Percentiles rank a stretch among this genome's conserved stretches.
Conservation (phyloP, 2,329 filamentous ascomycete species). For the Hymenoscyphus repandus region DNA sequence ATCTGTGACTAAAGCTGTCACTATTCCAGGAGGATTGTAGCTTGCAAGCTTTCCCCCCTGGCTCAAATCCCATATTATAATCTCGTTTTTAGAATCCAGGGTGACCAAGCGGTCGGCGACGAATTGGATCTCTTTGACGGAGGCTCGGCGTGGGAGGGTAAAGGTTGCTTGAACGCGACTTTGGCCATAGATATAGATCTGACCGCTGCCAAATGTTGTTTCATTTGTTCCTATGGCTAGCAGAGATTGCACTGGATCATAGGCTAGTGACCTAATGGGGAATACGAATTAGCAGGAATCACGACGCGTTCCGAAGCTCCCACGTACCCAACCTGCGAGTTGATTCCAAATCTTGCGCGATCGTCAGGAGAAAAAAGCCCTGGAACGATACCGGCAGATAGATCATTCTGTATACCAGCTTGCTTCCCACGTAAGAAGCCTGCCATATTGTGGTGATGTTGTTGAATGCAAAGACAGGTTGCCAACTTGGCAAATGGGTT, state of each 20-base stretch:
- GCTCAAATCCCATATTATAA: conserved; percentile 77
- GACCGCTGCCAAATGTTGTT: conserved; percentile 76
- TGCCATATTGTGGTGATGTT: conserved; percentile 54
- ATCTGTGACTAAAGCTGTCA: conserved; percentile 72
- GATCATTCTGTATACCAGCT: conserved; percentile 84
- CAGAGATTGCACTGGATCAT: conserved; percentile 90
- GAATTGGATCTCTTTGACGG: conserved; percentile 75
- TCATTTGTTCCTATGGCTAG: conserved; percentile 88
- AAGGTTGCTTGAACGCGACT: conserved; percentile 73
- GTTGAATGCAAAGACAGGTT: not conserved
- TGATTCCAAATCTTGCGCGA: conserved; percentile 76
- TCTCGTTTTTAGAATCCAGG: conserved; percentile 79
- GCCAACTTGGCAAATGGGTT: not conserved
- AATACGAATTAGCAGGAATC: conserved; percentile 9
- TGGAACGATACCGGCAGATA: conserved; percentile 74
- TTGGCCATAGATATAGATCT: conserved; percentile 86
- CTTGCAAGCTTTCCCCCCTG: conserved; percentile 60
- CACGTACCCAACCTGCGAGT: conserved; percentile 61
- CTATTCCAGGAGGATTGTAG: conserved; percentile 71
- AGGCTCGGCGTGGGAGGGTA: conserved; percentile 63
- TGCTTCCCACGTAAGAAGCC: conserved; percentile 89
- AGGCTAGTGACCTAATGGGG: conserved; percentile 69
- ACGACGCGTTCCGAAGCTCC: not conserved
- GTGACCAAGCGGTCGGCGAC: conserved; percentile 80
- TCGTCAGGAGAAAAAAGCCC: conserved; percentile 81